Conservation (phyloP, 2,329 filamentous ascomycete species). For the Fusarium annulatum region DNA sequence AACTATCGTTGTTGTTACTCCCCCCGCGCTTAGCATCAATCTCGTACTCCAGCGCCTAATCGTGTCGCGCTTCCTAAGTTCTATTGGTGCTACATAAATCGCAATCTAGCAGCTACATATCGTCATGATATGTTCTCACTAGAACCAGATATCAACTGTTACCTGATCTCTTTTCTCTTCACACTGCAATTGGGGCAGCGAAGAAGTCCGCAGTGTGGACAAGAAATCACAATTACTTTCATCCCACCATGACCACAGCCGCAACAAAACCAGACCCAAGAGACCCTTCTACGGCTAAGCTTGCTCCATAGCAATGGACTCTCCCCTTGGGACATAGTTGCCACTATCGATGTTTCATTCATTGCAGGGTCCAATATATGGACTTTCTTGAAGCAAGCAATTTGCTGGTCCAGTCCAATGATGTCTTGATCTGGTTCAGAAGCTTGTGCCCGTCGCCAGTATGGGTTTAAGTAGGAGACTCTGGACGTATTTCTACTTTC, state of each 20-base stretch:
- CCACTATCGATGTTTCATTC: rapidly evolving
- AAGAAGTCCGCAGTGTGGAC: rapidly evolving
- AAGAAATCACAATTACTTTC: rapidly evolving
- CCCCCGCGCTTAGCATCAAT: not conserved
- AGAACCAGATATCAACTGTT: not conserved
- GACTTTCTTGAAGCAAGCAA: not conserved
- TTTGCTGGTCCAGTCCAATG: not conserved
- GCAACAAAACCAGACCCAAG: not conserved
- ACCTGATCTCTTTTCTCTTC: rapidly evolving
- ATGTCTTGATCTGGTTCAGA: not conserved
- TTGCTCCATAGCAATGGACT: rapidly evolving
- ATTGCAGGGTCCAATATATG: not conserved
- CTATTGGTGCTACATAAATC: not conserved
- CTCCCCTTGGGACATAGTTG: not conserved
- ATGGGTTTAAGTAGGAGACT: rapidly evolving
- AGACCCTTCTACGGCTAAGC: not conserved
- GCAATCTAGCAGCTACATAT: rapidly evolving
- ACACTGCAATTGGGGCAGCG: not conserved
- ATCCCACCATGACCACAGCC: rapidly evolving
- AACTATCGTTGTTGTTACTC: no score
- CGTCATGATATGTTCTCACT: not conserved
- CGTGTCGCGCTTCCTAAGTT: not conserved
- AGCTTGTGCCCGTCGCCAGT: not conserved
- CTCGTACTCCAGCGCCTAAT: not conserved
- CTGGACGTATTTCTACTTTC: no score